Evolutionary conservation across 1,284 basidiomycete species (phyloP), one percentile per base, ranked within the genome.

Genomic region (Mycosarcoma maydis): DNA sequence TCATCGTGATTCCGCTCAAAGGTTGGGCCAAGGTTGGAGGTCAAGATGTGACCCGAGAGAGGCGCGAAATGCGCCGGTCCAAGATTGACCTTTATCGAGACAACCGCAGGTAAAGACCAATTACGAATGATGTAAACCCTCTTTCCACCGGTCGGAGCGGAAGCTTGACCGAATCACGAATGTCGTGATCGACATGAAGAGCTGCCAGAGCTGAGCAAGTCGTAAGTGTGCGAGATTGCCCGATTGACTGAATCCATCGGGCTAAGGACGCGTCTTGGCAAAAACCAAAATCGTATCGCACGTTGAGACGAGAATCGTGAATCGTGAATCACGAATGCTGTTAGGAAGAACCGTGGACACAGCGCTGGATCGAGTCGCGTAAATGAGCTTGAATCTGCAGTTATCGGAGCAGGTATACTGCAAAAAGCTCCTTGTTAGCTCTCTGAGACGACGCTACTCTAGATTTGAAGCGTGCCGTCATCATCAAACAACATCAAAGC

Each of bases 21-120:
- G 94, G 94, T 9, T 98, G 95, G 95, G 92, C 90, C 3, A 87
- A 88, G 59, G 86, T 92, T 2, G 85, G 84, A 17, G 94, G 90
- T 0, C 85, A 87, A 6, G 95, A 98, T 80, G 84, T 85, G 62
- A 97, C 94, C 0, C 88, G 88, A 38, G 60, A 62, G 29, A 51
- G 65, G 32, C 50, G 77, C 11, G 68, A 72, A 32, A 45, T 70
- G 53, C 51, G 77, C 7, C 46, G 73, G 26, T 58, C 49, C 33
- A 71, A 72, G 46, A 56, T 72, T 10, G 77, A 78, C 46, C 16
- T 78, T 2, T 78, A 49, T 26, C 58, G 77, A 13, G 67, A 68
- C 29, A 61, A 65, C 23, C 72, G 76, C n/a, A 60, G 57, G 27
- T 77, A 48, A 20, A 26, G 9, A 27, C 16, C 3, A 2, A 3